phyloP scores from a whole-genome alignment of 768 basidiomycete species.

The Nidula microcarpa region DNA sequence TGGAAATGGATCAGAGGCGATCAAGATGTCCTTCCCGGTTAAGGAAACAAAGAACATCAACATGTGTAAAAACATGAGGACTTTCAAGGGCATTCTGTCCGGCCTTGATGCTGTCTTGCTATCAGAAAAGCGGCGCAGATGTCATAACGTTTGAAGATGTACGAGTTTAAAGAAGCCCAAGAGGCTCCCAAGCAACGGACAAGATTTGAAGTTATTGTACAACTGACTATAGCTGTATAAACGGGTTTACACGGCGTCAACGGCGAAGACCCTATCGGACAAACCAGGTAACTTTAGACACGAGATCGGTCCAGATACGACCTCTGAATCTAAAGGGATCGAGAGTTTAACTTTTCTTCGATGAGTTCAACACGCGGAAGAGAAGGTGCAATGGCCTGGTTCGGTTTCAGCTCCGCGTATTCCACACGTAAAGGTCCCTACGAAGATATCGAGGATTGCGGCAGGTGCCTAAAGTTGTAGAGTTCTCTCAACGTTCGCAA shows the following conservation, averaged over 20 bases:
- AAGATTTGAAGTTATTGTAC: not conserved
- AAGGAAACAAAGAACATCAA: conserved; percentile 22
- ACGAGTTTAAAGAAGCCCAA: not conserved
- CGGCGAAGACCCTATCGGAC: conserved; percentile 2
- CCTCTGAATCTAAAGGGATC: conserved; percentile 3
- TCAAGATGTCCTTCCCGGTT: conserved; percentile 2
- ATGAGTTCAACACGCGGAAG: conserved; percentile 25
- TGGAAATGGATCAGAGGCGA: not conserved
- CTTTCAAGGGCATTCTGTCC: not conserved
- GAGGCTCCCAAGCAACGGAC: not conserved
- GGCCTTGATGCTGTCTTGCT: not conserved
- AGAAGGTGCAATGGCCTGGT: conserved; percentile 29
- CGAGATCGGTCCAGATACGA: conserved; percentile 7
- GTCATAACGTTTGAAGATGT: not conserved
- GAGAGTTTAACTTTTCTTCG: conserved; percentile 14
- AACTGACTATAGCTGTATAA: not conserved
- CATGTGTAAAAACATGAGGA: conserved; percentile 41
- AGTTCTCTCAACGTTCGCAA: conserved; percentile 40
- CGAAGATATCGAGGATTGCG: conserved; percentile 37
- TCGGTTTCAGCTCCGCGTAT: conserved; percentile 37
- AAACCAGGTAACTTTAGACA: conserved; percentile 9
- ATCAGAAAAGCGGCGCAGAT: not conserved
- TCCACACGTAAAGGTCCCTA: conserved; percentile 41
- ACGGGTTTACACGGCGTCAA: not conserved
- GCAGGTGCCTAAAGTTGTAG: conserved; percentile 41